Percentiles rank a stretch among this genome's conserved stretches.
Conservation (phyloP, 1,284 basidiomycete genomes). For the Ustanciosporium gigantosporum region DNA sequence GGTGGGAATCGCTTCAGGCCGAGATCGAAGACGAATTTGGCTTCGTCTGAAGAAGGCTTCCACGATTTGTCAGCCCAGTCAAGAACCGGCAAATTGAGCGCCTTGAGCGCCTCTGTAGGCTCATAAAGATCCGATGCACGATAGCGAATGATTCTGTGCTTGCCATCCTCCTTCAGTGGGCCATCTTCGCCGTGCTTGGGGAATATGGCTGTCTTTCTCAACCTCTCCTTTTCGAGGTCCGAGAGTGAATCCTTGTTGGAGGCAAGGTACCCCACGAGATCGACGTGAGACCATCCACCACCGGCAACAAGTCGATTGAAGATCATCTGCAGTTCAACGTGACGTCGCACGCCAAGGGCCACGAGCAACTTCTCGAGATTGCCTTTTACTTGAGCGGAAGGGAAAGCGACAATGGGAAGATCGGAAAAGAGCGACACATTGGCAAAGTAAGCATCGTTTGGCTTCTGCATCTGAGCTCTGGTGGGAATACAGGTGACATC, state of each 20-base stretch:
- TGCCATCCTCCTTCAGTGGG: slow-evolving; percentile 46
- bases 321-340: slow-evolving; percentile 70
- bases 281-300: slow-evolving; percentile 63
- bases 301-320: slow-evolving; percentile 62
- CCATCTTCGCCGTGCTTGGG: slow-evolving; percentile 67
- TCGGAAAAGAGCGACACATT: slow-evolving; percentile 87
- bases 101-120: slow-evolving; percentile 74
- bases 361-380: slow-evolving; percentile 76
- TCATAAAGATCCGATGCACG: slow-evolving; percentile 69
- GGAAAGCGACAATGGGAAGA: slow-evolving; percentile 73
- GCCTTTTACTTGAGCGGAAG: slow-evolving; percentile 73
- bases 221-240: slow-evolving; percentile 71
- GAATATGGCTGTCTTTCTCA: slow-evolving; percentile 78
- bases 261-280: slow-evolving; percentile 68
- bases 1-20: slow-evolving; percentile 78
- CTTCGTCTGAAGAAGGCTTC: slow-evolving; percentile 63
- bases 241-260: slow-evolving; percentile 76
- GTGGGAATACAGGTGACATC: slow-evolving; percentile 81
- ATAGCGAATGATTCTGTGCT: slow-evolving; percentile 43
- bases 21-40: slow-evolving; percentile 78
- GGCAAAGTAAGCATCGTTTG: slow-evolving; percentile 82
- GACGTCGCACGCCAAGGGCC: slow-evolving; percentile 81
- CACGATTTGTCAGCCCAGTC: slow-evolving; percentile 74
- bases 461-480: slow-evolving; percentile 73
- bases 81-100: slow-evolving; percentile 77